Evolutionary conservation across 345 rosid species (phyloP).

Genomic region (Adansonia digitata): DNA sequence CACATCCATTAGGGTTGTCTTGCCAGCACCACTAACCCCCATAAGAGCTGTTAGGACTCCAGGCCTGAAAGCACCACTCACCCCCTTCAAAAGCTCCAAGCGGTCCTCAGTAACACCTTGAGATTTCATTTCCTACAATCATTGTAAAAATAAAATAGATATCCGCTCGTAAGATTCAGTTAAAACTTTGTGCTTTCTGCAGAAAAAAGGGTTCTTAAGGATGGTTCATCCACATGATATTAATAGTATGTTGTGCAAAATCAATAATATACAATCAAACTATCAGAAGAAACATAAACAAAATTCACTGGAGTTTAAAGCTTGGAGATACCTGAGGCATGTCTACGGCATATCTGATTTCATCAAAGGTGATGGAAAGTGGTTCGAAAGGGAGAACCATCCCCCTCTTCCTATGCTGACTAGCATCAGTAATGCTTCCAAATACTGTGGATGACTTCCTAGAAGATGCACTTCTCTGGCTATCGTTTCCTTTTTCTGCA

Average conservation of each 20-base stretch:
- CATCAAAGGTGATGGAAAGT: slow-evolving; percentile 46
- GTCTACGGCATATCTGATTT: slow-evolving; percentile 52
- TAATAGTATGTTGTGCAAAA: not conserved
- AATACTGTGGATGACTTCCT: slow-evolving; percentile 31
- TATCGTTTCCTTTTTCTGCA: slow-evolving; percentile 33
- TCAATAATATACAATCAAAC: too few relatives aligned
- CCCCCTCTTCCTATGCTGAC: slow-evolving; percentile 35
- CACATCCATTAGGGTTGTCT: too few relatives aligned
- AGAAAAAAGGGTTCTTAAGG: not conserved
- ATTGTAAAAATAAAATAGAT: not conserved
- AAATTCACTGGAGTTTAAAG: not conserved
- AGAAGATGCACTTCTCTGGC: slow-evolving; percentile 18
- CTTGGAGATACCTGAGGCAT: slow-evolving; percentile 48
- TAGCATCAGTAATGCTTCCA: slow-evolving; percentile 26
- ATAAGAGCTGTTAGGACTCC: too few relatives aligned
- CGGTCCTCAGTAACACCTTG: slow-evolving; percentile 43
- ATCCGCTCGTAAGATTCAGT: not conserved
- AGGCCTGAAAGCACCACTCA: too few relatives aligned
- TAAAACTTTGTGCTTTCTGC: not conserved
- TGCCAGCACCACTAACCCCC: too few relatives aligned
- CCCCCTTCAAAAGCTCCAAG: slow-evolving; percentile 50
- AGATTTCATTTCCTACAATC: slow-evolving; percentile 32
- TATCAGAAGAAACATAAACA: not conserved
- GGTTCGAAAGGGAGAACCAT: slow-evolving; percentile 66
- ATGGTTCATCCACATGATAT: not conserved